Evolutionary conservation across 257 asterid species (phyloP).

Genomic region (Solanum appendiculatum): DNA sequence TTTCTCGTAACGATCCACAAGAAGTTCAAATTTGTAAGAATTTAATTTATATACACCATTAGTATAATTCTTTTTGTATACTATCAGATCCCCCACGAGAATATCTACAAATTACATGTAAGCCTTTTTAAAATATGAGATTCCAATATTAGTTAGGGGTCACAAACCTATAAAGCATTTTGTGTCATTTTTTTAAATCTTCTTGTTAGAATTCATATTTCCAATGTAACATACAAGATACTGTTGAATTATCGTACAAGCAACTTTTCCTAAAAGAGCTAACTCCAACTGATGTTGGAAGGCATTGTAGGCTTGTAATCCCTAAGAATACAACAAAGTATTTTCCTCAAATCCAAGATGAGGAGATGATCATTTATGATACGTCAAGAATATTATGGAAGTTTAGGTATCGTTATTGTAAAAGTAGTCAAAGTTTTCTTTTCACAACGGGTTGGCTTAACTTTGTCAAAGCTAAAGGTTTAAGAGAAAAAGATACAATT

Average conservation of each 20-base stretch:
- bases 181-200: not conserved
- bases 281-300: constrained; percentile 51
- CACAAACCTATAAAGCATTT: not conserved
- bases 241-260: not conserved
- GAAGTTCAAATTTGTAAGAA: not conserved
- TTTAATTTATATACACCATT: not conserved
- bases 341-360: constrained; percentile 24
- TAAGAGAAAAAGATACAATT: constrained; percentile 37
- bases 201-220: not conserved
- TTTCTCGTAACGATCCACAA: not conserved
- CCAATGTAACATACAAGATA: too few relatives aligned
- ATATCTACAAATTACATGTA: not conserved
- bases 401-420: constrained; percentile 47
- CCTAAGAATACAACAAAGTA: constrained; percentile 33
- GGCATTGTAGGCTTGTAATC: too few relatives aligned
- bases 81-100: not conserved
- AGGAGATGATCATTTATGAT: constrained; percentile 37
- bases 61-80: not conserved
- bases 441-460: constrained; percentile 67
- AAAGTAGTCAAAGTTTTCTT: constrained; percentile 28
- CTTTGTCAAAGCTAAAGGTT: constrained; percentile 42
- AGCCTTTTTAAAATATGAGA: not conserved
- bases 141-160: not conserved
- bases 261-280: constrained; percentile 43
- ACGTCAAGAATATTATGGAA: constrained; percentile 1